phyloP scores from a whole-genome alignment of 495 filamentous ascomycete genomes.

The Lichenothelia convexa region DNA sequence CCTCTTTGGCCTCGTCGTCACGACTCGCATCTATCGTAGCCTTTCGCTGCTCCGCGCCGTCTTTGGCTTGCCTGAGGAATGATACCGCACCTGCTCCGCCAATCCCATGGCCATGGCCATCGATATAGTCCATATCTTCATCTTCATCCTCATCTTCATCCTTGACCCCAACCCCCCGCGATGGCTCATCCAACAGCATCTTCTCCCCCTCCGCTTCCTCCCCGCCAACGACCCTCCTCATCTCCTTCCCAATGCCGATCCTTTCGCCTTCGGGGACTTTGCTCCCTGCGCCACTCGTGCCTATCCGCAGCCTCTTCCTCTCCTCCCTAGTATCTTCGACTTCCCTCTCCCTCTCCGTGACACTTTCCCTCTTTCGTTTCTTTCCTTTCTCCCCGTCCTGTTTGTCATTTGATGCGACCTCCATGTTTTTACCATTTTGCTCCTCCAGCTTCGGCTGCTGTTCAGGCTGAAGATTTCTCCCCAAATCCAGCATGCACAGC shows the following conservation, averaged over 20 bases:
- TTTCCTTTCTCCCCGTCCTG: conserved; percentile 6
- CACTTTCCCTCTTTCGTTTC: conserved; percentile 22
- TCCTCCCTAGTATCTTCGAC: no score
- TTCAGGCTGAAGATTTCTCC: conserved; percentile 38
- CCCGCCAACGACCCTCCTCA: conserved; percentile 28
- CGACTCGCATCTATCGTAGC: no score
- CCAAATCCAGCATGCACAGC: conserved; percentile 85
- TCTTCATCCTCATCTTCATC: no score
- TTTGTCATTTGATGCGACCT: no score
- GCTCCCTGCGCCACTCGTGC: conserved; percentile 39
- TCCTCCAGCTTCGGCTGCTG: conserved; percentile 1
- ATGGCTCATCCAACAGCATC: conserved; percentile 29
- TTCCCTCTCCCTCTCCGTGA: conserved; percentile 22
- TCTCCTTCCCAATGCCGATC: conserved; percentile 36
- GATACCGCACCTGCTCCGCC: no score
- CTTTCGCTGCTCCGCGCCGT: no score
- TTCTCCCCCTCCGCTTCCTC: conserved; percentile 26
- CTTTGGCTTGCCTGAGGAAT: conserved; percentile 16
- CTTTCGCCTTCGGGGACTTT: conserved; percentile 37
- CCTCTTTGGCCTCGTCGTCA: conserved; percentile 6
- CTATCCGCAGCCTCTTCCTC: conserved; percentile 18
- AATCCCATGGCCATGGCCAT: no score
- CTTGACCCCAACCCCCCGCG: no score
- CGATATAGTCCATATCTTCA: no score
- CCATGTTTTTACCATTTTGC: conserved; percentile 3